These are phyloP conservation scores for Marasmius sp. DNA, from an alignment of 1,284 basidiomycete genomes.

Conservation along the genomic window DNA sequence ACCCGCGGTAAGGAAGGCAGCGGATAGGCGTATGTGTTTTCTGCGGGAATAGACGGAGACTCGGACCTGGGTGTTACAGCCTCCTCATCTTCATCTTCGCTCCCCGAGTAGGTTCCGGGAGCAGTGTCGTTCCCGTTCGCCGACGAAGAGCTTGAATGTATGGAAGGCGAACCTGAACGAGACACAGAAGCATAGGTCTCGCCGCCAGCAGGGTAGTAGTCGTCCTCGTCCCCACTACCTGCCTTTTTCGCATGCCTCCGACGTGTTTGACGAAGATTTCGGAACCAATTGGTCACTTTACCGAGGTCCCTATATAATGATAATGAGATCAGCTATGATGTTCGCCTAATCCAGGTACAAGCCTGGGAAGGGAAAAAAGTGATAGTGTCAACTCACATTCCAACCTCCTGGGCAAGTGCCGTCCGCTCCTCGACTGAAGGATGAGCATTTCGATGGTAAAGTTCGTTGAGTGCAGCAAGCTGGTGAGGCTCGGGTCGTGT, in stretches of 20 bases:
- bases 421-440: conserved; percentile 77
- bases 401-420: conserved; percentile 68
- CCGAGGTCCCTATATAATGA: conserved; percentile 61
- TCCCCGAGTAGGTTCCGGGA: conserved; percentile 50
- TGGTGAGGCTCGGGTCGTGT: conserved; percentile 78
- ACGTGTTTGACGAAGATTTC: conserved; percentile 74
- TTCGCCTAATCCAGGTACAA: background rate
- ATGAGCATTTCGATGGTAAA: conserved; percentile 67
- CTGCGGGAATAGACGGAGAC: conserved; percentile 32
- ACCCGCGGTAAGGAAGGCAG: conserved; percentile 4
- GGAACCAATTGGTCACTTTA: conserved; percentile 86
- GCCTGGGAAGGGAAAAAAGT: conserved; percentile 11
- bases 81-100: conserved; percentile 69
- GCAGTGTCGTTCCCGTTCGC: conserved; percentile 38
- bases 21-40: conserved; percentile 18
- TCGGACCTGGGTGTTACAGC: conserved; percentile 69
- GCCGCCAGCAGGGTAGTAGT: conserved; percentile 27
- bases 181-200: conserved; percentile 41
- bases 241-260: conserved; percentile 58
- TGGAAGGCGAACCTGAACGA: conserved; percentile 48
- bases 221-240: conserved; percentile 42
- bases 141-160: conserved; percentile 50
- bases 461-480: conserved; percentile 67
- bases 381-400: conserved; percentile 53
- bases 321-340: conserved; percentile 12